Percentiles rank a stretch among this genome's conserved stretches.
Conservation (phyloP, 352 stramenopile genomes). For the Phytopythium delawarense region DNA sequence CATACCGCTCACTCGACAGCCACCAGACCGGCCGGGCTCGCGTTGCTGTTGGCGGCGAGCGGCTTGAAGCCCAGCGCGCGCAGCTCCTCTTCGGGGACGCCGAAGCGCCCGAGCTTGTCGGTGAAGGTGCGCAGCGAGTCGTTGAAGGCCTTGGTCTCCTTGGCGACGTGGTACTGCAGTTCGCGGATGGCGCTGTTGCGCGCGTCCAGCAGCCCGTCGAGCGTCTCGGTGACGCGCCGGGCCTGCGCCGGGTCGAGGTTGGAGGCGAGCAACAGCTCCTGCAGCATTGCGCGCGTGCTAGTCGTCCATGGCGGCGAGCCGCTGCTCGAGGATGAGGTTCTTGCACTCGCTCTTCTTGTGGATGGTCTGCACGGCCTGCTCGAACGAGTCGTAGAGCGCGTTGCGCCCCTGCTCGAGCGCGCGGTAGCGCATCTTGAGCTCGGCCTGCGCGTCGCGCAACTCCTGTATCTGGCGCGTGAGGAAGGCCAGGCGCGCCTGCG, state of each 20-base stretch:
- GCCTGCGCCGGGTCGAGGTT: slow-evolving; percentile 74
- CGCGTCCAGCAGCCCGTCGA: slow-evolving; percentile 56
- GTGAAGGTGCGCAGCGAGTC: slow-evolving; percentile 71
- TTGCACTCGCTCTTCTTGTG: slow-evolving; percentile 91
- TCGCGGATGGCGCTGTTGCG: slow-evolving; percentile 57
- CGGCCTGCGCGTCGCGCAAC: slow-evolving; percentile 54
- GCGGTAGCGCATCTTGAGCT: slow-evolving; percentile 73
- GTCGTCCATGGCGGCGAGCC: slow-evolving; percentile 64
- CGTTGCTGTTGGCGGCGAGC: slow-evolving; percentile 45
- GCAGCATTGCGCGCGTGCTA: slow-evolving; percentile 76
- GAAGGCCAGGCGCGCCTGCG: slow-evolving; percentile 79
- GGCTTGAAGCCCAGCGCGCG: slow-evolving; percentile 58
- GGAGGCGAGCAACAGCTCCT: slow-evolving; percentile 66
- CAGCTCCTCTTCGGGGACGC: slow-evolving; percentile 73
- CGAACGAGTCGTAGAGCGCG: slow-evolving; percentile 89
- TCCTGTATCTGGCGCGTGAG: slow-evolving; percentile 68
- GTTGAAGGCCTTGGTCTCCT: slow-evolving; percentile 77
- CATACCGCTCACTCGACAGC: slow-evolving; percentile 36
- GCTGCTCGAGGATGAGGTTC: slow-evolving; percentile 87
- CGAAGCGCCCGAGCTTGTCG: slow-evolving; percentile 59
- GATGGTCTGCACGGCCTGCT: slow-evolving; percentile 84
- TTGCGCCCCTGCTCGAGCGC: slow-evolving; percentile 82
- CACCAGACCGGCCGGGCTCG: slow-evolving; percentile 71
- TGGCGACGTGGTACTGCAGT: slow-evolving; percentile 62
- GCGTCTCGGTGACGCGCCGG: slow-evolving; percentile 55